Evolutionary conservation across 768 basidiomycete species (phyloP).

Genomic region (Pholiota molesta): DNA sequence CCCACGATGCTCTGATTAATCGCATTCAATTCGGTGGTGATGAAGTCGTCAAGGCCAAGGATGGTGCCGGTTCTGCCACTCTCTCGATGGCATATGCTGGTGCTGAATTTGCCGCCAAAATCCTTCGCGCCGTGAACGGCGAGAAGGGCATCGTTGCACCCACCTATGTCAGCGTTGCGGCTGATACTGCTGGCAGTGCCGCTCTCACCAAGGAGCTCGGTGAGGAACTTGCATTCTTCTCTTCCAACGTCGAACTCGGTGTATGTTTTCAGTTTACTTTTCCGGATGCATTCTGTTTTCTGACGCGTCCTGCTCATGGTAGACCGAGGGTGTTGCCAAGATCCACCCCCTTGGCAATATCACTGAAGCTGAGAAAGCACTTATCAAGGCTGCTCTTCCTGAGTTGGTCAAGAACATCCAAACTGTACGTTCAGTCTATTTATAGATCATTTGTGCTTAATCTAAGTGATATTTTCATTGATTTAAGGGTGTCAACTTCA

Average conservation of each 20-base stretch:
- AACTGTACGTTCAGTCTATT: conserved; percentile 46
- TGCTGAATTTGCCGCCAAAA: conserved; percentile 82
- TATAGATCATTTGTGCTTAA: neutral
- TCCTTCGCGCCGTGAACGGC: conserved; percentile 84
- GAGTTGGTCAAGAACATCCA: conserved; percentile 78
- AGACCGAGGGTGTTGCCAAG: conserved; percentile 78
- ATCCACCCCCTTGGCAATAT: conserved; percentile 81
- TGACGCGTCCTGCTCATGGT: neutral
- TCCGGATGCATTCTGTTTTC: conserved; percentile 9
- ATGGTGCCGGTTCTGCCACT: conserved; percentile 92
- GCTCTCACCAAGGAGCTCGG: conserved; percentile 81
- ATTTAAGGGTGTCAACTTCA: conserved; percentile 38
- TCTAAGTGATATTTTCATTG: neutral
- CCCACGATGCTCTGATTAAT: conserved; percentile 65
- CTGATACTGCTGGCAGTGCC: conserved; percentile 72
- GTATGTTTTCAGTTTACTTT: conserved; percentile 44
- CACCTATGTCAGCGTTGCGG: conserved; percentile 78
- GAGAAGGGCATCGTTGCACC: conserved; percentile 88
- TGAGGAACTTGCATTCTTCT: conserved; percentile 82
- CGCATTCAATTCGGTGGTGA: conserved; percentile 97
- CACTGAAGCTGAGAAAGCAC: conserved; percentile 69
- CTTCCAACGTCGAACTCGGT: conserved; percentile 85
- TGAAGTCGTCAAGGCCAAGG: conserved; percentile 98
- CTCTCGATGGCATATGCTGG: conserved; percentile 97
- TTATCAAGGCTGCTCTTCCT: conserved; percentile 79